Conservation (phyloP, 163 green algal species). For the Coccomyxa subellipsoidea region DNA sequence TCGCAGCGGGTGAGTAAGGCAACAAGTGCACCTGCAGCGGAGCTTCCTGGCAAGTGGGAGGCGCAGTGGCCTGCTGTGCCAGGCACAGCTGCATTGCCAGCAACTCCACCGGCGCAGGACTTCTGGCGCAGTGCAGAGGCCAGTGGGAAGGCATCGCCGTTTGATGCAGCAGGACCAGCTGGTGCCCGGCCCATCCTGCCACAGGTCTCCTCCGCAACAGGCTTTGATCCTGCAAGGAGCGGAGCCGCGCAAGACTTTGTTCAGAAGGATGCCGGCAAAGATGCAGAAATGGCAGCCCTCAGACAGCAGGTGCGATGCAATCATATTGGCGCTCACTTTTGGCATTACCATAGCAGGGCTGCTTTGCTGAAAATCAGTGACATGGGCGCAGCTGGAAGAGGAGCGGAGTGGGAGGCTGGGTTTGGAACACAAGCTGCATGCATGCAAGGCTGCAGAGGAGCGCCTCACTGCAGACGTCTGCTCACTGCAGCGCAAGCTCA, state of each 20-base stretch:
- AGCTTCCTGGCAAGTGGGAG: background rate
- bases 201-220: too few species aligned
- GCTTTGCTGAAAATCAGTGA: too few species aligned
- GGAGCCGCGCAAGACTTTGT: background rate
- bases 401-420: background rate
- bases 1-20: too few species aligned
- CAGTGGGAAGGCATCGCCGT: background rate
- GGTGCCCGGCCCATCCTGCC: background rate
- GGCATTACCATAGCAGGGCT: too few species aligned
- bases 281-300: background rate
- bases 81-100: background rate
- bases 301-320: background rate
- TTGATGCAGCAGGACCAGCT: background rate
- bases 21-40: too few species aligned
- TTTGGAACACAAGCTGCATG: background rate
- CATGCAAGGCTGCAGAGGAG: background rate
- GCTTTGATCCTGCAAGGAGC: background rate
- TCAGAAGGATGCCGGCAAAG: background rate
- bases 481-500: background rate
- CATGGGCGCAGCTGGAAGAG: background rate
- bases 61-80: background rate
- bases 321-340: too few species aligned
- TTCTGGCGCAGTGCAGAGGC: background rate
- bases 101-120: background rate
- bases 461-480: background rate